Percentiles rank a stretch among this genome's conserved stretches.
These are phyloP conservation scores for Beauveria medogensis DNA, from an alignment of 2,329 filamentous ascomycete species.

Conservation along the genomic window DNA sequence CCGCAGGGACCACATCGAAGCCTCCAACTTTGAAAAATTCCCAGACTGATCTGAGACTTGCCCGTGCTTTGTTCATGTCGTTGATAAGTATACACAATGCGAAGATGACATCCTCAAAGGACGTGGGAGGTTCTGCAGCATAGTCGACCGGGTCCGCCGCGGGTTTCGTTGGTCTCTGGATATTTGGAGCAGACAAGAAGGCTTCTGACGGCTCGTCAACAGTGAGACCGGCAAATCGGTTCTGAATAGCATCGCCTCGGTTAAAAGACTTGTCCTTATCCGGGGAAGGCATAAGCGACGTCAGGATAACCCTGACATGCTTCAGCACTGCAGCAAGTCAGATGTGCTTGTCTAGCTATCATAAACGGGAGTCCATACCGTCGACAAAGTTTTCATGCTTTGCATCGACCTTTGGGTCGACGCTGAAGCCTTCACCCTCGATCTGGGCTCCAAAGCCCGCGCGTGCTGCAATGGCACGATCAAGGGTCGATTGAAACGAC, in stretches of 20 bases:
- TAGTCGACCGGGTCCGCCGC: constrained; percentile 20
- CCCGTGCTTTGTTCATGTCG: background rate
- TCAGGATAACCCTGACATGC: constrained; percentile 15
- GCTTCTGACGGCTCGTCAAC: constrained; percentile 7
- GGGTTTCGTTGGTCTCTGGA: constrained; percentile 23
- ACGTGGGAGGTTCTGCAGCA: background rate
- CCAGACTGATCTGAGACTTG: constrained; percentile 14
- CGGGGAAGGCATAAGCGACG: constrained; percentile 2
- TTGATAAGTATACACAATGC: background rate
- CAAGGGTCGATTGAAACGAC: constrained; percentile 12
- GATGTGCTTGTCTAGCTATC: background rate
- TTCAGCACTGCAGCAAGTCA: background rate
- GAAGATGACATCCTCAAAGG: background rate
- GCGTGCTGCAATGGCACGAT: constrained; percentile 15
- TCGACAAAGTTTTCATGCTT: constrained; percentile 1
- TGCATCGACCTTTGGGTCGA: background rate
- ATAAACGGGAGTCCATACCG: background rate
- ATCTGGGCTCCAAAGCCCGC: constrained; percentile 13
- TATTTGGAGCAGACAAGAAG: constrained; percentile 22
- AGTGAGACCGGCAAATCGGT: background rate
- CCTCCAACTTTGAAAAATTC: constrained; percentile 20
- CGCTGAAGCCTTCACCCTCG: background rate
- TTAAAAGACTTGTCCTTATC: background rate
- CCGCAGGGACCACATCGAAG: constrained; percentile 24
- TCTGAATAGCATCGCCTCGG: background rate